Evolutionary conservation across 2,329 filamentous ascomycete genomes (phyloP), one percentile per base, ranked within the genome.

Genomic region (Dactylonectria estremocensis): DNA sequence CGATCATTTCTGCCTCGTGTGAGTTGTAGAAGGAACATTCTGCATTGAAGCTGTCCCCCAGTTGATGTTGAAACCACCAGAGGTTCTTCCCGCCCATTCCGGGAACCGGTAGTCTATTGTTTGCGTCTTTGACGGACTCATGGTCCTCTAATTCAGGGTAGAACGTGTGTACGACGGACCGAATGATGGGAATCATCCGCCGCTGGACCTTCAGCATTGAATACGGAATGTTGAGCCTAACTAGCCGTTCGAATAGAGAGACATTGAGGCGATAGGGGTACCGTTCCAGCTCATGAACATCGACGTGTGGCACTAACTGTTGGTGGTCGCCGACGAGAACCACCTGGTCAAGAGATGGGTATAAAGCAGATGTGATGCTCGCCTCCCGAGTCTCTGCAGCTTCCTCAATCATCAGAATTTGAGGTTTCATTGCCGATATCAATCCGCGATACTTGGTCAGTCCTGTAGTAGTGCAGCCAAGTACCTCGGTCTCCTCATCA

Each of bases 241-340:
- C 87, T 14, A 97, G 84, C 1, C 94, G 87, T 80, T 97, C 92
- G 73, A 97, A 97, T 73, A 97, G 86, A 0, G 93, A 96, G 0
- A 94, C 81, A 35, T 93, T 89, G 40, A 96, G 84, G 69, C 89
- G 86, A 77, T 88, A 94, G 0, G 92, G 92, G 0, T 85, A 78
- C 0, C 82, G 80, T 40, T 87, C 87, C 1, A 95, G 86, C 1
- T 87, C 86, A 2, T 81, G 82, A 1, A 92, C 84, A 50, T 92
- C 87, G 64, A 91, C 93, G 52, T 91, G 88, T 0, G 91, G 93
- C 10, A 90, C 88, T 2, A 97, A 84, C 76, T 97, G 94, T 78
- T 93, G 88, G 72, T 97, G 94, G 75, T 97, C 94, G 1, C 94
- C 94, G 0, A 97, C 84, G 0, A 90, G 80, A 5, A 89, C 82